A percentile compares a stretch with the other conserved stretches of the same genome.
phyloP scores from a whole-genome alignment of 176 grass and related monocot genomes.

The Olyra latifolia region DNA sequence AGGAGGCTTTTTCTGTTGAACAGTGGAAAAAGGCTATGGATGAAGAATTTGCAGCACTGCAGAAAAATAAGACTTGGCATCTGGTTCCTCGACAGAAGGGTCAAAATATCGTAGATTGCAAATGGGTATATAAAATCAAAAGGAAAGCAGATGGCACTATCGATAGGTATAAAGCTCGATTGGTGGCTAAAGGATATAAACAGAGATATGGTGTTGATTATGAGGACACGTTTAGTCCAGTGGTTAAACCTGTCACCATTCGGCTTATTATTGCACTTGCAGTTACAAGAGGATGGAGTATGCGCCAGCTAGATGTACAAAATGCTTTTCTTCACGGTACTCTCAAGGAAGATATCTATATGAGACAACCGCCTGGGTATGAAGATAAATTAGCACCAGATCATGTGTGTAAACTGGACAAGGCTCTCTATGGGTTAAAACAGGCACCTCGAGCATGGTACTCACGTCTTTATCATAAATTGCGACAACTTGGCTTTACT shows the following conservation, averaged over 20 bases:
- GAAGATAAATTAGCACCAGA: rapidly evolving
- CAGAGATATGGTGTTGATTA: neutral
- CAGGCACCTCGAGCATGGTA: neutral
- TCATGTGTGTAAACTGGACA: neutral
- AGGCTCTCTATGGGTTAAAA: neutral
- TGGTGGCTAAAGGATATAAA: neutral
- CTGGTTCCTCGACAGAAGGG: no score
- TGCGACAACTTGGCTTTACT: neutral
- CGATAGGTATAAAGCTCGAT: no score
- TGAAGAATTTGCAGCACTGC: no score
- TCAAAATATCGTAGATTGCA: no score
- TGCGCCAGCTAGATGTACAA: neutral
- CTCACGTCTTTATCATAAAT: neutral
- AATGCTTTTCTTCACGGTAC: neutral
- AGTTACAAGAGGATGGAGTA: neutral
- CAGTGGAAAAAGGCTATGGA: no score
- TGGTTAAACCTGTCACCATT: neutral
- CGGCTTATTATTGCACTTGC: neutral
- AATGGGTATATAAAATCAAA: no score
- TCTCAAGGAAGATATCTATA: no score
- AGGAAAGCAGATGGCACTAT: no score
- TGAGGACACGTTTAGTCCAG: neutral
- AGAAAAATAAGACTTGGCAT: no score
- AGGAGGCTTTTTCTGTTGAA: no score
- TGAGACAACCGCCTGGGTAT: neutral